phyloP scores from a whole-genome alignment of 257 asterid genomes.

The Fraxinus americana region DNA sequence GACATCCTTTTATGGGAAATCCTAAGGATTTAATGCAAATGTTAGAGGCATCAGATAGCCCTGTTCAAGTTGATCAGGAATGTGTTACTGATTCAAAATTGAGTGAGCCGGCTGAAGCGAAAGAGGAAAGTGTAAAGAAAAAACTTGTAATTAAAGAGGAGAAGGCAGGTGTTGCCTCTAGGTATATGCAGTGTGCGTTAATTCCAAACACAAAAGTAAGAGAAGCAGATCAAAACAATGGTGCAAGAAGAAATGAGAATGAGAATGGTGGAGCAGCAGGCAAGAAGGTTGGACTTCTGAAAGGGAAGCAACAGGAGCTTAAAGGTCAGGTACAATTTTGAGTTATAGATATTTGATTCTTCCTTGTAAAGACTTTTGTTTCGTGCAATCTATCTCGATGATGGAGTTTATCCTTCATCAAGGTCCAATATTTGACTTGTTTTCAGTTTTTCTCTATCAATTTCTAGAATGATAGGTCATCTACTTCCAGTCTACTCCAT shows the following conservation, averaged over 20 bases:
- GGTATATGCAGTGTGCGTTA: slow-evolving; percentile 75
- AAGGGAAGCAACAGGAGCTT: slow-evolving; percentile 49
- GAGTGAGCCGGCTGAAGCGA: slow-evolving; percentile 26
- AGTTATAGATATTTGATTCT: background rate
- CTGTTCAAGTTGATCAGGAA: slow-evolving; percentile 33
- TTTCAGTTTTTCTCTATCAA: too few species aligned
- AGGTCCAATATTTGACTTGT: too few species aligned
- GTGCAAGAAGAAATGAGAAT: slow-evolving; percentile 31
- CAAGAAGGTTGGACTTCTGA: slow-evolving; percentile 38
- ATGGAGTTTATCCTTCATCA: background rate
- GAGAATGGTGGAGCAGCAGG: slow-evolving; percentile 36
- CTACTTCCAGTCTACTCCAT: too few species aligned
- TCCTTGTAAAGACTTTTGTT: background rate
- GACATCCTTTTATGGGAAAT: slow-evolving; percentile 72
- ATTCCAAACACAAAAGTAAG: slow-evolving; percentile 45
- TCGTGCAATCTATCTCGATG: background rate
- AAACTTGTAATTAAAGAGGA: slow-evolving; percentile 80
- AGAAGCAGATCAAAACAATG: slow-evolving; percentile 37
- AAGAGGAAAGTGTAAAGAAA: slow-evolving; percentile 42
- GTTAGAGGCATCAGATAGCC: slow-evolving; percentile 49
- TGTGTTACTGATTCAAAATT: slow-evolving; percentile 8
- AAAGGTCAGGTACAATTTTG: slow-evolving; percentile 65
- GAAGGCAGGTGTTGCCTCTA: slow-evolving; percentile 67
- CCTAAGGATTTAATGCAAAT: slow-evolving; percentile 91
- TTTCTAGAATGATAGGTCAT: too few species aligned